Base-by-base conservation (phyloP, 176 grass and related monocot species). In the Poa annua region DNA sequence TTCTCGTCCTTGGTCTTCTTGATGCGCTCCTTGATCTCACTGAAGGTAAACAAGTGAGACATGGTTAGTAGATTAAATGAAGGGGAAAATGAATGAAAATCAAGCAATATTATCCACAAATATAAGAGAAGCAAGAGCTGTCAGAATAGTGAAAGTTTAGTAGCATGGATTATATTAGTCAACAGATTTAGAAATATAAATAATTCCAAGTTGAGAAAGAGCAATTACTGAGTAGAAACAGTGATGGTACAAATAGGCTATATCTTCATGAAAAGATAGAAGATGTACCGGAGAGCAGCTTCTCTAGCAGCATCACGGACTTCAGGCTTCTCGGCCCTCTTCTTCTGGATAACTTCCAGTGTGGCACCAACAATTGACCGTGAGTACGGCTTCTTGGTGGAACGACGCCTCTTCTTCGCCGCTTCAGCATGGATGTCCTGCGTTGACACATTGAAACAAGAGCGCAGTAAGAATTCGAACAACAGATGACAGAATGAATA, bases 241-340 rank as follows among this genome's bases (percentile, higher is more conserved):
- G 35, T 52, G 42, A 29, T 19, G 52, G 71, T 19, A 29, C 77
- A 57, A 8, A 22, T 13, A 57, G 34, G 34, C 21, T 56, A 55
- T 22, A 53, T 14, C 20, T 35, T 17, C 53, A 14, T 47, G 74
- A 5, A 56, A 42, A 81, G 19, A 19, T 57, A n/a, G 19, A 80
- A 65, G 67, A 80, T 21, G 34, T 89, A 97, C 94, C 94, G 94
- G 26, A 97, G 94, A 89, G 94, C 94, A 1, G 94, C 94, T 71
- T 97, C 91, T 53, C 94, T 87, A n/a, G 94, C 91, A 69, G 94
- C 94, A 91, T 97, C 94, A 50, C 91, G 91, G n/a, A 97, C 91
- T 85, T 97, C 94, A 34, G 94, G 90, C 74, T 97, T 97, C 88
- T 97, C 94, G 6, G 84, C 79, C 49, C 94, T 93, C 91, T 97